Base-by-base conservation (phyloP, 305 asterid genomes). In the Rubia occidens region DNA sequence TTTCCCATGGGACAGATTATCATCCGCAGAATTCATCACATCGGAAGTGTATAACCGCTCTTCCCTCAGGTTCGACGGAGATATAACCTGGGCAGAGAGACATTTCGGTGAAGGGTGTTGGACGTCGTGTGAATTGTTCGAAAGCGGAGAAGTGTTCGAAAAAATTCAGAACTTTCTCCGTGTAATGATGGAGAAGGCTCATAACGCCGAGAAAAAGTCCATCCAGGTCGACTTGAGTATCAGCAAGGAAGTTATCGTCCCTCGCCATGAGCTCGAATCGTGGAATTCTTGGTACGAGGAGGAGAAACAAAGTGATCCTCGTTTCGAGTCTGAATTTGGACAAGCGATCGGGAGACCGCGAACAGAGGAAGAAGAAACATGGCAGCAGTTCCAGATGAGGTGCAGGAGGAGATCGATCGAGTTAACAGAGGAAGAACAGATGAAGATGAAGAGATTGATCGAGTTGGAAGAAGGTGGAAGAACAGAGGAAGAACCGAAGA, bases 221-320 rank as follows among this genome's bases (percentile, higher is more conserved):
- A n/a, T 68, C 13, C 39, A 45, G 5, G 20, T 32, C 11, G 13
- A 14, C 10, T 11, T 68, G 26, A 47, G 6, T 45, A 37, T 68
- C 2, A 32, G 7, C 1, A 53, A 68, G 63, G 40, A 32, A 18
- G 32, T 68, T 1, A 53, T 62, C 7, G 20, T 68, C 5, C 20
- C 71, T 4, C 51, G 56, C 14, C 35, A 53, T 2, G 63, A 68
- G 40, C 37, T 68, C 7, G 17, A n/a, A 32, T 26, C 3, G 2
- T 68, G 71, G 63, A 39, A n/a, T 29, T 6, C 63, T 2, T 54
- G 53, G 53, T 68, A 68, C 8, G 14, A 37, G 0, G 64, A 68
- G 14, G 35, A 68, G 37, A 54, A 18, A 20, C 39, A 37, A n/a
- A 35, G 2, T 4, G 2, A 68, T n/a, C 21, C 39, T n/a, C 56